Conservation (phyloP, 176 grass and related monocot genomes). For the Pontederia paniculata region DNA sequence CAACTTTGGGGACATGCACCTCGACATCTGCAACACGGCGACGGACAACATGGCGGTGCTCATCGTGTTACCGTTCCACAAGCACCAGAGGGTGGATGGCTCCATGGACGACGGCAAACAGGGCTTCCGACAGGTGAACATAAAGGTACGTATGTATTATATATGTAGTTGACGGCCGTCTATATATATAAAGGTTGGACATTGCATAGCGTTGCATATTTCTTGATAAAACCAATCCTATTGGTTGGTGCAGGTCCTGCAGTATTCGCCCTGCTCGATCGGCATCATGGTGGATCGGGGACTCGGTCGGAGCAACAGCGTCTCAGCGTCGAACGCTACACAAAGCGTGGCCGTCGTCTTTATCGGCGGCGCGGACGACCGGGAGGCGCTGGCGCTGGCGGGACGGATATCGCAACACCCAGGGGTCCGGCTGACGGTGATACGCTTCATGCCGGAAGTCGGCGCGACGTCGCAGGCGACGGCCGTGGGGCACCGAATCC, state of each 20-base stretch:
- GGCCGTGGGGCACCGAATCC: slow-evolving; percentile 13
- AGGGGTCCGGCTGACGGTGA: slow-evolving; percentile 37
- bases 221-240: not conserved
- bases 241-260: slow-evolving; percentile 31
- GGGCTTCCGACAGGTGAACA: slow-evolving; percentile 48
- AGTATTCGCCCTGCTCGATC: slow-evolving; percentile 56
- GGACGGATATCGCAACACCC: slow-evolving; percentile 30
- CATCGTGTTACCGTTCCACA: slow-evolving; percentile 50
- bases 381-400: slow-evolving; percentile 60
- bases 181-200: not conserved
- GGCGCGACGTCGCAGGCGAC: slow-evolving; percentile 20
- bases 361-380: slow-evolving; percentile 67
- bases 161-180: too few relatives aligned
- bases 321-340: not conserved
- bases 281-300: slow-evolving; percentile 53
- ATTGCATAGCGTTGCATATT: not conserved
- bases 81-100: slow-evolving; percentile 39
- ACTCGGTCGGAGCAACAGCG: slow-evolving; percentile 10
- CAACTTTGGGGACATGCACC: slow-evolving; percentile 58
- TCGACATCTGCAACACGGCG: slow-evolving; percentile 60
- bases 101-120: slow-evolving; percentile 38
- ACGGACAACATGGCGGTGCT: slow-evolving; percentile 51
- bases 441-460: slow-evolving; percentile 46
- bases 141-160: slow-evolving; percentile 34
- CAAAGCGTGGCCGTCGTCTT: slow-evolving; percentile 40